A percentile compares a stretch with the other conserved stretches of the same genome.
phyloP scores from a whole-genome alignment of 495 filamentous ascomycete genomes.

The Annulohypoxylon maeteangense region DNA sequence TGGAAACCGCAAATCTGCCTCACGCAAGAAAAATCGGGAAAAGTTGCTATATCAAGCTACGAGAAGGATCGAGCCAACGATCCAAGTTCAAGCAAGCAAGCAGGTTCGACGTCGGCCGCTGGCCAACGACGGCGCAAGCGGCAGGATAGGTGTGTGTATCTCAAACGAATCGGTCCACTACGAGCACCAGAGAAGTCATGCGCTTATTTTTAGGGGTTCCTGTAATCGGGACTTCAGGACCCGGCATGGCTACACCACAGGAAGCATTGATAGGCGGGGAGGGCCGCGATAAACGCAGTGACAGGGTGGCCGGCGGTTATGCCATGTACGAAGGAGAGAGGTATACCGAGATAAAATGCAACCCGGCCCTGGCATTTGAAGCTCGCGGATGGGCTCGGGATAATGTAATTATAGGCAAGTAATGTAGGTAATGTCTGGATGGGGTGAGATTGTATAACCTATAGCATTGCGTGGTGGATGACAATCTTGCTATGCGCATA shows the following conservation, averaged over 20 bases:
- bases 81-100: conserved; percentile 23
- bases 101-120: conserved; percentile 10
- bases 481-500: conserved; percentile 28
- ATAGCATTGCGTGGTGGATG: conserved; percentile 19
- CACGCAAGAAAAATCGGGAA: conserved; percentile 1
- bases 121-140: conserved; percentile 17
- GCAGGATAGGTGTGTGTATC: conserved; percentile 12
- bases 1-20: background rate
- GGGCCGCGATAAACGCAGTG: conserved; percentile 40
- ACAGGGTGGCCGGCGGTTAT: conserved; percentile 14
- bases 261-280: conserved; percentile 26
- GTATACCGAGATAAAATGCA: conserved; percentile 34
- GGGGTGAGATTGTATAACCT: background rate
- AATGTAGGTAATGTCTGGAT: background rate
- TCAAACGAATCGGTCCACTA: conserved; percentile 22
- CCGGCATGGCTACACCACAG: conserved; percentile 27
- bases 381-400: conserved; percentile 1
- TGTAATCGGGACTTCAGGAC: conserved; percentile 15
- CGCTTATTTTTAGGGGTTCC: conserved; percentile 35
- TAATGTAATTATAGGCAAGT: conserved; percentile 1
- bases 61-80: conserved; percentile 17
- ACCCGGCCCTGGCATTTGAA: conserved; percentile 27
- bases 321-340: conserved; percentile 14
- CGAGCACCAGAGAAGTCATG: conserved; percentile 30
- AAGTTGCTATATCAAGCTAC: conserved; percentile 9